Base-by-base conservation (phyloP, 2,329 filamentous ascomycete species). In the Monilinia aucupariae region DNA sequence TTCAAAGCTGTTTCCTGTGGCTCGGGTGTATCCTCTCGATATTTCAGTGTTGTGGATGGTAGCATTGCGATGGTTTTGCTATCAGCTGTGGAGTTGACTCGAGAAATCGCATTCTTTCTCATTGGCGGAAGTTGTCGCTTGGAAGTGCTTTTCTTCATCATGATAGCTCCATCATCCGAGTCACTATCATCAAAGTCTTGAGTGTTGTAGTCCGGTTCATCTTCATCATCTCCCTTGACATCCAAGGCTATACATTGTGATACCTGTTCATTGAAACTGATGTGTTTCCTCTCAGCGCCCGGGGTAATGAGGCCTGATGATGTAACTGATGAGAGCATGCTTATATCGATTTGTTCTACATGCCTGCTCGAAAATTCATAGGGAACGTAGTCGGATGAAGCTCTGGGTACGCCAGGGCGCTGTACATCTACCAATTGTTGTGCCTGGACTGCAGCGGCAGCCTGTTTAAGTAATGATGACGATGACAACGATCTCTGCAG, bases 191-290 rank as follows among this genome's bases (percentile, higher is more conserved):
- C 76, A 30, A 85, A 82, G 15, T 78, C 75, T 32, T 77, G 72
- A 7, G 66, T 60, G 39, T 65, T 50, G 54, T 68, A 69, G 9
- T 68, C 55, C 6, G 64, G 61, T 15, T 91, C 88, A 1, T 90
- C 88, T 8, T 91, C 77, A 77, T 70, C 88, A 86, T 70, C 88
- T 86, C 92, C 73, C 84, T 96, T 96, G 69, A 86, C 82, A 41
- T 97, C 92, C 39, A 99, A 85, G 9, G 94, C 94, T 68, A 97
- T 97, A 74, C 92, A 97, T 74, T 97, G 93, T 74, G 92, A 88
- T 2, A 99, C 94, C 76, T 93, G 90, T 73, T 97, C 90, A 73
- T 97, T 94, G 75, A 99, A 99, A 72, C 96, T 91, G 68, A 99
- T 97, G 74, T 96, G 93, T 84, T 51, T 92, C 87, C 87, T 92